phyloP scores from a whole-genome alignment of 2,329 filamentous ascomycete species.

The Huntiella decipiens region DNA sequence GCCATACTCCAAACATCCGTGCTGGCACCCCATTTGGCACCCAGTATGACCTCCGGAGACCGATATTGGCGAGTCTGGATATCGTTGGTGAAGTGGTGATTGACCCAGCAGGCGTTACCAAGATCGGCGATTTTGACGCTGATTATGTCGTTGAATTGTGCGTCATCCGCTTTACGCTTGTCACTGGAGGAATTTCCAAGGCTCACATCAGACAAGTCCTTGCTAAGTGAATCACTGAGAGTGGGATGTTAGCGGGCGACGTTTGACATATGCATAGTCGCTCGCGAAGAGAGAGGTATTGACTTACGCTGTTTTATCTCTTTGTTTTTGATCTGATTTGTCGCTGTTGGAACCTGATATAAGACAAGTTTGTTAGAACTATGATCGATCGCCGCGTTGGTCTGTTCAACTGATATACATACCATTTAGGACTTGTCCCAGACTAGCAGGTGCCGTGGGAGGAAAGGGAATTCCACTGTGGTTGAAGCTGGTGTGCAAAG shows the following conservation, averaged over 20 bases:
- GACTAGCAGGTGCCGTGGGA: conserved; percentile 32
- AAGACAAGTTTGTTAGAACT: neutral
- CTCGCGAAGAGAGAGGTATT: neutral
- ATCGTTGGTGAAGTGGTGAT: conserved; percentile 97
- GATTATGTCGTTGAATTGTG: conserved; percentile 49
- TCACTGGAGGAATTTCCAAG: conserved; percentile 57
- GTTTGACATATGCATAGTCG: conserved; percentile 9
- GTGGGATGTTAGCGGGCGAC: conserved; percentile 11
- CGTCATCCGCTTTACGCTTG: conserved; percentile 43
- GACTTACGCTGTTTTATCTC: conserved; percentile 85
- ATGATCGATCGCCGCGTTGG: neutral
- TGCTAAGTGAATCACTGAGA: conserved; percentile 63
- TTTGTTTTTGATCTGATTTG: conserved; percentile 51
- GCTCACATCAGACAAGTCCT: conserved; percentile 87
- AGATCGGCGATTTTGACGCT: conserved; percentile 98
- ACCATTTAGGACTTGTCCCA: conserved; percentile 64
- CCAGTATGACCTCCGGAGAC: conserved; percentile 90
- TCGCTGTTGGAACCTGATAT: conserved; percentile 7
- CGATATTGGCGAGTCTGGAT: conserved; percentile 96
- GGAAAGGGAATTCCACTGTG: conserved; percentile 24
- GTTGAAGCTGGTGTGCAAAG: conserved; percentile 80
- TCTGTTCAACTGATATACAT: neutral
- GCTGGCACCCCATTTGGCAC: conserved; percentile 96
- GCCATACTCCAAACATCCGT: conserved; percentile 99
- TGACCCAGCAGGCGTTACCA: conserved; percentile 96